Base-by-base conservation (phyloP, 2,329 filamentous ascomycete genomes). In the Cadophora sp. region DNA sequence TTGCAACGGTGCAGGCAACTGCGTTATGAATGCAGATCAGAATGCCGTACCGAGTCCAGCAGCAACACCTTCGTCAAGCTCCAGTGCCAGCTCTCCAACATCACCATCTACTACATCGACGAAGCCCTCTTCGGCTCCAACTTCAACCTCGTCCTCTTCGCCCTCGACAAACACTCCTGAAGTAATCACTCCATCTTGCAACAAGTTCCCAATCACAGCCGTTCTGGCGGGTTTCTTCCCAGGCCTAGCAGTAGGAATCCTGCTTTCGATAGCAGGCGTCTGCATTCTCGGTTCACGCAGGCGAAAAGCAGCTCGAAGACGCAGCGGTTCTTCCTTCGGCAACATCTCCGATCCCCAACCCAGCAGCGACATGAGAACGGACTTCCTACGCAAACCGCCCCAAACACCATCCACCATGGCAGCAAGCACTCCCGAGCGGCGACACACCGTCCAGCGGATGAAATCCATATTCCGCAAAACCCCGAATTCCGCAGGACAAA, bases 1-100 rank as follows among this genome's bases (percentile, higher is more conserved):
- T 1, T 94, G 91, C 62, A 79, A 79, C 50, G 45, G 36, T 1
- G 55, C 62, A 27, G 66, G 62, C 1, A 77, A 80, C 68, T 93
- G 91, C 73, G 76, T 81, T 13, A 81, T 80, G 72, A 77, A 88
- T 68, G 69, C 79, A 18, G 83, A 90, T 73, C 85, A 90, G 69
- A 76, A 39, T n/a, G 71, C 47, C 75, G 71, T 24, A 70, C 74
- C 33, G 73, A 66, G 27, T 18, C 36, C 36, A 39, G n/a, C 73
- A 5, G 48, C 71, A 20, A 48, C 71, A 48, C 58, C 69, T 5
- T 62, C 73, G 7, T 61, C 72, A 18, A 59, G 13, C 24, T 60
- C 63, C 22, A 20, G n/a, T 8, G 7, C 48, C 51, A 41, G 67
- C 11, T 66, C 74, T 1, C 58, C 73, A 1, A 70, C 71, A 65